A percentile compares a stretch with the other conserved stretches of the same genome.
Evolutionary conservation across 2,329 filamentous ascomycete genomes (phyloP).

Genomic region (Colletotrichum eremochloae): DNA sequence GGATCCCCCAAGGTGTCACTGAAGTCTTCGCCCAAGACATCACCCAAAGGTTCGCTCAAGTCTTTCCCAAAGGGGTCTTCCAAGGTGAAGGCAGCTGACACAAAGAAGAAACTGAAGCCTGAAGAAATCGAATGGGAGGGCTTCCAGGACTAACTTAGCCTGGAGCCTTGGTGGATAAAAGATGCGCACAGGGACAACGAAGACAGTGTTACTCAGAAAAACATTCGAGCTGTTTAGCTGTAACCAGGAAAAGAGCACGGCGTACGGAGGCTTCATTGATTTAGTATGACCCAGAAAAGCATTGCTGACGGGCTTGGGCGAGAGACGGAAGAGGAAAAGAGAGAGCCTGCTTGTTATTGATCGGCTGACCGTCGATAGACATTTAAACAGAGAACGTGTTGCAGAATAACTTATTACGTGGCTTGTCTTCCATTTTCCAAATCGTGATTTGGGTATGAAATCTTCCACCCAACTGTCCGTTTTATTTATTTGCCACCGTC

Average conservation of each 20-base stretch:
- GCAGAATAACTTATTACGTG: not conserved
- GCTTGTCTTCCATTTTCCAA: not conserved
- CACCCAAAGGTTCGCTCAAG: conserved; percentile 25
- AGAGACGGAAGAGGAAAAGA: not conserved
- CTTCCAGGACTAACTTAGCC: conserved; percentile 38
- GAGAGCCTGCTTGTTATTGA: not conserved
- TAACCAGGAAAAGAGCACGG: conserved; percentile 20
- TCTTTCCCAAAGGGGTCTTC: conserved; percentile 24
- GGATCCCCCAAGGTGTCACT: not conserved
- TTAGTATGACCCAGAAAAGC: conserved; percentile 28
- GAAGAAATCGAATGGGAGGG: conserved; percentile 44
- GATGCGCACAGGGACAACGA: not conserved
- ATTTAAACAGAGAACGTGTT: not conserved
- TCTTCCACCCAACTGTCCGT: not conserved
- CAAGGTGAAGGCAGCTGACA: conserved; percentile 32
- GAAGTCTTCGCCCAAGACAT: conserved; percentile 19
- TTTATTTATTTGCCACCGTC: not conserved
- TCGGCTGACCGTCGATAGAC: not conserved
- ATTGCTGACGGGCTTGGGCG: conserved; percentile 4
- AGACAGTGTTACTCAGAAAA: not conserved
- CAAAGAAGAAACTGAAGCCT: conserved; percentile 23
- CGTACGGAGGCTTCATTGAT: conserved; percentile 30
- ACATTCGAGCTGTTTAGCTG: conserved; percentile 5
- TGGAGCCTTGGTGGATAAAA: not conserved
- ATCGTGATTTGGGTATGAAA: not conserved